A percentile compares a stretch with the other conserved stretches of the same genome.
Conservation (phyloP, 2,329 filamentous ascomycete species). For the Colletotrichum sidae region DNA sequence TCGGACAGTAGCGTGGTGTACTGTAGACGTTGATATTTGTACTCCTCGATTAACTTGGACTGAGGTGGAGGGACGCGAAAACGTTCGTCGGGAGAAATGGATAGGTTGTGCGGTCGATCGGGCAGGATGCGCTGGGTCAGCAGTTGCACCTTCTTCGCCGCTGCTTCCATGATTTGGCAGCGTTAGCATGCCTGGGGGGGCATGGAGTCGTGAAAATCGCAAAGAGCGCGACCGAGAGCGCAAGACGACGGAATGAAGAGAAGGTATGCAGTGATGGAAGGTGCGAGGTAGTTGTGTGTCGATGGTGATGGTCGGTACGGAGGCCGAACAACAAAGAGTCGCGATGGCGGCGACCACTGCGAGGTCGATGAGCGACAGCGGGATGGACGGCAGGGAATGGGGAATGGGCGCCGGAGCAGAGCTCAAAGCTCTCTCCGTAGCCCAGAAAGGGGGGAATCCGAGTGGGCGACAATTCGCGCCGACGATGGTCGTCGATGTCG, state of each 20-base stretch:
- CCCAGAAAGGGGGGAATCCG: constrained; percentile 34
- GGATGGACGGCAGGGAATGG: constrained; percentile 5
- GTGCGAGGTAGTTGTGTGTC: constrained; percentile 17
- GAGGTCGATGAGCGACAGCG: constrained; percentile 9
- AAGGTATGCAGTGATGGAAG: constrained; percentile 18
- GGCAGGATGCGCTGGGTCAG: constrained; percentile 65
- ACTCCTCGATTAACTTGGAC: constrained; percentile 58
- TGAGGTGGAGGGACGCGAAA: constrained; percentile 58
- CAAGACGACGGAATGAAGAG: constrained; percentile 2
- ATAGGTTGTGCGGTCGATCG: constrained; percentile 64
- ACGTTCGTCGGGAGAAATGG: constrained; percentile 59
- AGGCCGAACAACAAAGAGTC: constrained; percentile 33
- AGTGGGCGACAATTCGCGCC: constrained; percentile 27
- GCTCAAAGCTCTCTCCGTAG: constrained; percentile 42
- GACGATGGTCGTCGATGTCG: constrained; percentile 11
- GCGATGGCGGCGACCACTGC: constrained; percentile 33
- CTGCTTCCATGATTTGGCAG: constrained; percentile 67
- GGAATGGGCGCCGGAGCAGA: constrained; percentile 42
- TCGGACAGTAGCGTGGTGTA: constrained; percentile 69
- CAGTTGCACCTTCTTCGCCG: constrained; percentile 66
- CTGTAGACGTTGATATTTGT: constrained; percentile 62
- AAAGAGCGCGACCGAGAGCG: constrained; percentile 22
- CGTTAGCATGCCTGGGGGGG: constrained; percentile 39
- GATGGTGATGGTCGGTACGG: constrained; percentile 24
- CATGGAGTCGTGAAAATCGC: constrained; percentile 30